Conservation (phyloP, 139 green algal genomes). For the Tetradesmus lagerheimii region DNA sequence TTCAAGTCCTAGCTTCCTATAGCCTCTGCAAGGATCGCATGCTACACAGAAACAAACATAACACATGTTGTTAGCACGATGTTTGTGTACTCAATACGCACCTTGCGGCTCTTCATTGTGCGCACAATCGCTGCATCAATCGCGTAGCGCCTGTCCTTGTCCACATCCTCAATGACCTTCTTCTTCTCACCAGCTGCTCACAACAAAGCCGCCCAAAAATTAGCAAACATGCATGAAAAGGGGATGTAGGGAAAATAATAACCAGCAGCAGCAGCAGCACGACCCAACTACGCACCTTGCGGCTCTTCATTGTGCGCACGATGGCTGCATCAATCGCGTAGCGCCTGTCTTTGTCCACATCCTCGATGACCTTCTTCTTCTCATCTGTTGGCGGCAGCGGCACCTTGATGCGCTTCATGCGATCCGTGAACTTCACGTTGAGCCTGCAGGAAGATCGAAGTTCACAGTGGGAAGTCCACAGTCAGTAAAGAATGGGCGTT, state of each 20-base stretch:
- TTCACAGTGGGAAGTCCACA: neutral
- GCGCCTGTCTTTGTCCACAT: constrained; percentile 95
- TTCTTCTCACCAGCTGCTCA: no score
- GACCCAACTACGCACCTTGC: constrained; percentile 78
- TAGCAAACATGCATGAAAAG: no score
- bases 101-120: constrained; percentile 94
- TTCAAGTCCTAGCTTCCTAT: no score
- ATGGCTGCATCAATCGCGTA: constrained; percentile 92
- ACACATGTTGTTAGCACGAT: no score
- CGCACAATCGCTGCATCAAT: constrained; percentile 92
- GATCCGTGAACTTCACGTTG: constrained; percentile 91
- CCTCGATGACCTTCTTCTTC: constrained; percentile 93
- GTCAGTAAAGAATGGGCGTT: no score
- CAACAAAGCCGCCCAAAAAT: no score
- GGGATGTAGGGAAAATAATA: constrained; percentile 63
- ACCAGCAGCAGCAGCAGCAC: constrained; percentile 1
- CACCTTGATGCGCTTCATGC: constrained; percentile 93
- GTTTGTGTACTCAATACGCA: neutral
- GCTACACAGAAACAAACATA: no score
- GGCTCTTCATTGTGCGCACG: constrained; percentile 93
- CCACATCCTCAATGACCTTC: no score
- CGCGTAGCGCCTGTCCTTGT: constrained; percentile 92
- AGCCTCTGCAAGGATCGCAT: no score
- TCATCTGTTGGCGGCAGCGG: constrained; percentile 91
- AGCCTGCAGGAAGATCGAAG: constrained; percentile 41